A percentile compares a stretch with the other conserved stretches of the same genome.
These are phyloP conservation scores for Mytilinidion resinicola DNA, from an alignment of 495 filamentous ascomycete species.

Conservation along the genomic window DNA sequence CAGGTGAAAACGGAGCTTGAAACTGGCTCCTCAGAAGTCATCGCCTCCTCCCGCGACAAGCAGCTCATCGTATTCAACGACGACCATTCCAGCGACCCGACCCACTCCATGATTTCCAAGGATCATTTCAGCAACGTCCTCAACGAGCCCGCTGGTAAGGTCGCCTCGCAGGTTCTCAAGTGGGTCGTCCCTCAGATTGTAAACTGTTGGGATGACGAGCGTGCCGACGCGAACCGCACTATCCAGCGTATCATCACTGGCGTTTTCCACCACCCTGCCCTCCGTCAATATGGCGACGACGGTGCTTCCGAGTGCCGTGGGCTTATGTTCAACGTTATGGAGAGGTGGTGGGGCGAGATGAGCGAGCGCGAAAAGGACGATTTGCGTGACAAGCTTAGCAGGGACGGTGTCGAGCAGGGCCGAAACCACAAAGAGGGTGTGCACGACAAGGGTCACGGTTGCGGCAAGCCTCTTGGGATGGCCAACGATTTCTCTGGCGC, in stretches of 20 bases:
- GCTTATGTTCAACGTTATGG: constrained; percentile 70
- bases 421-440: constrained; percentile 80
- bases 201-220: constrained; percentile 74
- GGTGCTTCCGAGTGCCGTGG: constrained; percentile 65
- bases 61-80: constrained; percentile 84
- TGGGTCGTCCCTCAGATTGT: constrained; percentile 86
- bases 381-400: constrained; percentile 65
- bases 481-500: constrained; percentile 43
- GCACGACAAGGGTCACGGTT: constrained; percentile 79
- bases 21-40: constrained; percentile 79
- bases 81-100: constrained; percentile 67
- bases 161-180: constrained; percentile 67
- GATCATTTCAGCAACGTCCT: constrained; percentile 77
- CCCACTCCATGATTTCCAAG: constrained; percentile 94
- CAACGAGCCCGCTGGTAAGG: constrained; percentile 79
- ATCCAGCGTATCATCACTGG: constrained; percentile 70
- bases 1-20: constrained; percentile 80
- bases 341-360: constrained; percentile 73
- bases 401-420: constrained; percentile 66
- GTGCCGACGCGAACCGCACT: constrained; percentile 57
- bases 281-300: constrained; percentile 61
- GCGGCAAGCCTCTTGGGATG: constrained; percentile 63
- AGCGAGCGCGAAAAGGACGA: constrained; percentile 51
- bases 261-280: constrained; percentile 82
- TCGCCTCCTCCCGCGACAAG: constrained; percentile 67